Percentiles rank a stretch among this genome's conserved stretches.
Conservation (phyloP, 192 early-diverging fungal genomes). For the Funneliformis mosseae region DNA sequence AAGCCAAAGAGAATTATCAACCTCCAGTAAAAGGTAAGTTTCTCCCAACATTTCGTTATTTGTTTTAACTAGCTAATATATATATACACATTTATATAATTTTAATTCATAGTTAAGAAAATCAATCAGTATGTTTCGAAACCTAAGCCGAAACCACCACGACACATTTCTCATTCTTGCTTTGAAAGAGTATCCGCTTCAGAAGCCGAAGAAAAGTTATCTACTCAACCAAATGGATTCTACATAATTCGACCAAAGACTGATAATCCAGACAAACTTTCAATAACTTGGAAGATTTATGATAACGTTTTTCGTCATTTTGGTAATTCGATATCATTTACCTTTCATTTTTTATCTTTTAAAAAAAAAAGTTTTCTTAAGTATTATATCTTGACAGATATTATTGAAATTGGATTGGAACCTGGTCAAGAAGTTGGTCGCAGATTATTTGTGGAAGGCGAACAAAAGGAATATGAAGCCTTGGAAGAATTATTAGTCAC, state of each 20-base stretch:
- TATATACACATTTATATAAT: slow-evolving; percentile 53
- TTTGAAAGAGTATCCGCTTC: slow-evolving; percentile 76
- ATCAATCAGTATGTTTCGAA: slow-evolving; percentile 43
- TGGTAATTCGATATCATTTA: slow-evolving; percentile 42
- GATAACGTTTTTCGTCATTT: slow-evolving; percentile 89
- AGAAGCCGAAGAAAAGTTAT: slow-evolving; percentile 76
- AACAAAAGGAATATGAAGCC: slow-evolving; percentile 75
- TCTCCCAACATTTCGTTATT: not conserved
- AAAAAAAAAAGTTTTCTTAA: not conserved
- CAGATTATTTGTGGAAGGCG: slow-evolving; percentile 57
- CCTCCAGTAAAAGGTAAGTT: not conserved
- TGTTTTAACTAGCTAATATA: not conserved
- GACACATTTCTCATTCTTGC: slow-evolving; percentile 61
- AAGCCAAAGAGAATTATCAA: not conserved
- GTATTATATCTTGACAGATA: slow-evolving; percentile 48
- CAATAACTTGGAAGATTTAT: slow-evolving; percentile 91
- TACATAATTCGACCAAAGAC: slow-evolving; percentile 90
- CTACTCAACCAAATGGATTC: slow-evolving; percentile 67
- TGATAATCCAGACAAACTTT: slow-evolving; percentile 83
- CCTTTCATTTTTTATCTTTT: not conserved
- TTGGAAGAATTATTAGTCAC: slow-evolving; percentile 90
- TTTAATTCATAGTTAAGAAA: slow-evolving; percentile 82
- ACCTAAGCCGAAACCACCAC: not conserved
- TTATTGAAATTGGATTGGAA: slow-evolving; percentile 61
- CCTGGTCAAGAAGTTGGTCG: slow-evolving; percentile 68